A percentile compares a stretch with the other conserved stretches of the same genome.
Conservation (phyloP, 2,329 filamentous ascomycete genomes). For the Cordyceps fumosorosea region DNA sequence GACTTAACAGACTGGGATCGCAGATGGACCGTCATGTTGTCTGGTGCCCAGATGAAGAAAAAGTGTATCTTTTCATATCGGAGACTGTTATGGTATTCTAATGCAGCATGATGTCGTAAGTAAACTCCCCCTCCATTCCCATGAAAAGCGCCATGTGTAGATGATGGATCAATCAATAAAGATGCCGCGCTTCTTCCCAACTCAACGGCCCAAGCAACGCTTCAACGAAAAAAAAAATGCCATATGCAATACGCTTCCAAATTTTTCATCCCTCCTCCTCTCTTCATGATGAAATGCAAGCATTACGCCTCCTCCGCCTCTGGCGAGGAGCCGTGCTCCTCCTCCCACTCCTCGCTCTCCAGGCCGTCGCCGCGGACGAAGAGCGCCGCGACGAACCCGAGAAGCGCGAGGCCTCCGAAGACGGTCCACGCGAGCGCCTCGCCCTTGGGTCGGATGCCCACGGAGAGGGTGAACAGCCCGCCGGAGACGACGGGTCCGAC, state of each 20-base stretch:
- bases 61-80: background rate
- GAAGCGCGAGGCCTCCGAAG: slow-evolving; percentile 74
- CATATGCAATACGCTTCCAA: background rate
- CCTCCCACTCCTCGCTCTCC: slow-evolving; percentile 51
- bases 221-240: background rate
- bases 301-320: slow-evolving; percentile 6
- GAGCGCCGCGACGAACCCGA: slow-evolving; percentile 75
- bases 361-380: slow-evolving; percentile 61
- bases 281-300: background rate
- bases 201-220: background rate
- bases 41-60: background rate
- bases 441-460: slow-evolving; percentile 67
- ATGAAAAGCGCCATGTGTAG: background rate
- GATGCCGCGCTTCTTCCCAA: background rate
- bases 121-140: background rate
- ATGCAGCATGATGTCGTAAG: background rate
- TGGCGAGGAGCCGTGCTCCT: slow-evolving; percentile 1
- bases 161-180: background rate
- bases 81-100: background rate
- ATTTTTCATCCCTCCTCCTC: background rate
- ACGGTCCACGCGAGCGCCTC: slow-evolving; percentile 81
- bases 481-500: slow-evolving; percentile 86
- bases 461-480: slow-evolving; percentile 74
- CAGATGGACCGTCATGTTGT: background rate
- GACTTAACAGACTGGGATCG: background rate